Base-by-base conservation (phyloP, 1,139 yeast species). In the Candida tetrigidarum region DNA sequence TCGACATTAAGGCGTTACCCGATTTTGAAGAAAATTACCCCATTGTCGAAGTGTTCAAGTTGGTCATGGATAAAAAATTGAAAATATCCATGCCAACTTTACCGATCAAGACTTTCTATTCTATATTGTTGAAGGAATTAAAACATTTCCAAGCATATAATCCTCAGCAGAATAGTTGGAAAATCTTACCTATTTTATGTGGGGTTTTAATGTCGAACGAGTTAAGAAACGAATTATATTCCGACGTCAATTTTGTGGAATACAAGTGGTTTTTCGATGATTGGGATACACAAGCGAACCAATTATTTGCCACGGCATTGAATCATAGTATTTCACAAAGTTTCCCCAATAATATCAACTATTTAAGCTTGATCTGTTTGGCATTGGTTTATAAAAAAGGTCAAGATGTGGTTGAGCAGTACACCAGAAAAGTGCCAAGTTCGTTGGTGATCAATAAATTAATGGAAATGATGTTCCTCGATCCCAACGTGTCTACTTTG, bases 41-140 rank as follows among this genome's bases (percentile, higher is more conserved):
- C 41, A 66, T 79, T 1, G 62, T 78, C 29, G 84, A 80, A 50
- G 80, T 76, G 15, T 78, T 76, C 59, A 75, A 73, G 50, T 66
- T 71, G 42, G 61, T 78, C 6, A 50, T 79, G 15, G 80, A 76
- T 39, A 74, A 78, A 51, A 86, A 86, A 57, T 66, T 74, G 42
- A 68, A 67, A 42, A 68, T 85, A 4, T 81, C 89, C 6, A 78
- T 79, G 49, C 95, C 95, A 1, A 74, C 88, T 0, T 57, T 86
- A 7, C 61, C 81, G 1, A 64, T 81, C 18, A 67, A 76, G 48
- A 64, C 67, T 2, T 86, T 85, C 70, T 80, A 78, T 53, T 61
- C 67, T 4, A 67, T 75, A 0, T 47, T 83, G 2, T 51, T 69
- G 29, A 62, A 64, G 19, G 78, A 78, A 41, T 48, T 78, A 33